Evolutionary conservation across 257 asterid species (phyloP).

Genomic region (Nicotiana knightiana): DNA sequence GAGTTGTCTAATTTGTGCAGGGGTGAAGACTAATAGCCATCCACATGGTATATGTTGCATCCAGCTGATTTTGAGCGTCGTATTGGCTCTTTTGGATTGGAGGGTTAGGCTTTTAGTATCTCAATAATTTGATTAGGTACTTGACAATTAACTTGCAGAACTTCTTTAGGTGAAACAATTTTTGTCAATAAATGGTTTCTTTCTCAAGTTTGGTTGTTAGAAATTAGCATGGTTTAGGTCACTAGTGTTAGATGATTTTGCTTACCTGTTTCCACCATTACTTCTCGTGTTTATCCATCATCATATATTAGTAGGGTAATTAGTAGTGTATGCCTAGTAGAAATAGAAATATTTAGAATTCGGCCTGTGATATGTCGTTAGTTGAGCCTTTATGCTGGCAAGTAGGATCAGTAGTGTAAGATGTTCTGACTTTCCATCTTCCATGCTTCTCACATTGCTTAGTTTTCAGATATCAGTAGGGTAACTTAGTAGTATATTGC

Average conservation of each 20-base stretch:
- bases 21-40: constrained; percentile 16
- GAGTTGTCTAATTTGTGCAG: constrained; percentile 20
- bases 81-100: not conserved
- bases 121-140: constrained; percentile 7
- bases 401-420: not conserved
- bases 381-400: not conserved
- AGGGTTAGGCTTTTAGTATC: not conserved
- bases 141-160: not conserved
- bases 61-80: not conserved
- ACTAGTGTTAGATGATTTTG: not conserved
- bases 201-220: not conserved
- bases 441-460: not conserved
- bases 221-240: not conserved
- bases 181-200: not conserved
- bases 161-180: constrained; percentile 4
- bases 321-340: not conserved
- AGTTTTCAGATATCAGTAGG: not conserved
- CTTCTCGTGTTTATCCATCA: not conserved
- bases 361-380: not conserved
- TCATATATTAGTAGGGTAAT: not conserved
- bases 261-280: not conserved
- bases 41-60: constrained; percentile 17
- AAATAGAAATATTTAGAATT: not conserved
- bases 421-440: not conserved
- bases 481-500: not conserved